Conservation (phyloP, 345 rosid genomes). For the Salix udensis region DNA sequence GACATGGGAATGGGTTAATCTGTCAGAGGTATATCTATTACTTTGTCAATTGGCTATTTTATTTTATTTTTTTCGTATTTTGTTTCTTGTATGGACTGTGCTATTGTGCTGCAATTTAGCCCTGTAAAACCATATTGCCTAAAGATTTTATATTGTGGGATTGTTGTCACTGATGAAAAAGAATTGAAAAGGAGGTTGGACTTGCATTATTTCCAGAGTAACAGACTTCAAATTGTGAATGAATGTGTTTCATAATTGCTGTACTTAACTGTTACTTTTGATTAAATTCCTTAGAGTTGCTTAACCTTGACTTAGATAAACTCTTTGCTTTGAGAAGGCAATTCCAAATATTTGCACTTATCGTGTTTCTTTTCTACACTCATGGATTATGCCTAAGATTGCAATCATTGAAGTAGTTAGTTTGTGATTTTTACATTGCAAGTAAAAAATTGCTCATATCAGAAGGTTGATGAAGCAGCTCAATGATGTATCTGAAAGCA, state of each 20-base stretch:
- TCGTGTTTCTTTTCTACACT: too few species aligned
- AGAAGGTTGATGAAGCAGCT: background rate
- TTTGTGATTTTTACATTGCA: background rate
- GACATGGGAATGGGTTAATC: constrained; percentile 96
- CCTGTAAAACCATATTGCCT: background rate
- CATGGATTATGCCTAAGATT: background rate
- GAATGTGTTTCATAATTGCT: background rate
- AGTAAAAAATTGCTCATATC: background rate
- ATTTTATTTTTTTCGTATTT: background rate
- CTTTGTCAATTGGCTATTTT: constrained; percentile 3
- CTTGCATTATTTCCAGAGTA: background rate
- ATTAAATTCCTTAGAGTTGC: background rate
- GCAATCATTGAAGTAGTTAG: background rate
- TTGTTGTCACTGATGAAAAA: background rate
- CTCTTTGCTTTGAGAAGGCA: background rate
- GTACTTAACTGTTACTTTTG: background rate
- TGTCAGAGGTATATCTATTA: constrained; percentile 54
- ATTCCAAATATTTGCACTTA: background rate
- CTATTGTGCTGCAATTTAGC: background rate
- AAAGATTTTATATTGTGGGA: background rate
- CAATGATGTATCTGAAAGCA: background rate
- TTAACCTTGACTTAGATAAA: background rate
- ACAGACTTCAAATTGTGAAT: background rate
- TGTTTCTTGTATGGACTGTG: background rate
- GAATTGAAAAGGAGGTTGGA: background rate